Conservation (phyloP, 1,284 basidiomycete genomes). For the Malassezia equina region DNA sequence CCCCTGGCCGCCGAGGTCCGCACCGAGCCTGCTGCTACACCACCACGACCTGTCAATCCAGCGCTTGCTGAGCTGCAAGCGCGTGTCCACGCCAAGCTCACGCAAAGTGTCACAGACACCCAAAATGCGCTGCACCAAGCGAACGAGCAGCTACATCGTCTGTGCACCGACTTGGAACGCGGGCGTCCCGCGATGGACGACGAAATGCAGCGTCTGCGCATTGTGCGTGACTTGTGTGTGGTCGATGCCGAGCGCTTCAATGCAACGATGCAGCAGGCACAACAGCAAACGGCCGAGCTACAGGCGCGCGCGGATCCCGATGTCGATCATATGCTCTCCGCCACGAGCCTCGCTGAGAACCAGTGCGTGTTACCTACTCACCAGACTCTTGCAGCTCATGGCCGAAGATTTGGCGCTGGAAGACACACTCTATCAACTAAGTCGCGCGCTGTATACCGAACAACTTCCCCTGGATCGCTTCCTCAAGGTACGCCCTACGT, state of each 20-base stretch:
- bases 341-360: conserved; percentile 41
- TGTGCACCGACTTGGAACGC: conserved; percentile 70
- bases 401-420: conserved; percentile 98
- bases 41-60: conserved; percentile 65
- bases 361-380: conserved; percentile 16
- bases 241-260: conserved; percentile 63
- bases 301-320: conserved; percentile 22
- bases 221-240: conserved; percentile 82
- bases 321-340: conserved; percentile 29
- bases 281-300: conserved; percentile 59
- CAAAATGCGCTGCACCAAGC: conserved; percentile 60
- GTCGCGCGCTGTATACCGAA: conserved; percentile 81
- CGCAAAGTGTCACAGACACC: conserved; percentile 60
- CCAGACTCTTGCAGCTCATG: conserved; percentile 68
- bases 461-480: conserved; percentile 37
- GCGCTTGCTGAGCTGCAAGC: conserved; percentile 75
- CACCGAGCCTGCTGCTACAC: conserved; percentile 50
- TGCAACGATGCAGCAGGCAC: conserved; percentile 58
- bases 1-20: conserved; percentile 48
- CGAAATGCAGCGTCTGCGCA: conserved; percentile 87
- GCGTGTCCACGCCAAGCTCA: conserved; percentile 65
- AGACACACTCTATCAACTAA: conserved; percentile 93
- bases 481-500: conserved; percentile 23
- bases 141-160: conserved; percentile 64
- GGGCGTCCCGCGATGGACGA: conserved; percentile 87